A percentile compares a stretch with the other conserved stretches of the same genome.
phyloP scores from a whole-genome alignment of 2,329 filamentous ascomycete species.

The Trichoderma citrinoviride region DNA sequence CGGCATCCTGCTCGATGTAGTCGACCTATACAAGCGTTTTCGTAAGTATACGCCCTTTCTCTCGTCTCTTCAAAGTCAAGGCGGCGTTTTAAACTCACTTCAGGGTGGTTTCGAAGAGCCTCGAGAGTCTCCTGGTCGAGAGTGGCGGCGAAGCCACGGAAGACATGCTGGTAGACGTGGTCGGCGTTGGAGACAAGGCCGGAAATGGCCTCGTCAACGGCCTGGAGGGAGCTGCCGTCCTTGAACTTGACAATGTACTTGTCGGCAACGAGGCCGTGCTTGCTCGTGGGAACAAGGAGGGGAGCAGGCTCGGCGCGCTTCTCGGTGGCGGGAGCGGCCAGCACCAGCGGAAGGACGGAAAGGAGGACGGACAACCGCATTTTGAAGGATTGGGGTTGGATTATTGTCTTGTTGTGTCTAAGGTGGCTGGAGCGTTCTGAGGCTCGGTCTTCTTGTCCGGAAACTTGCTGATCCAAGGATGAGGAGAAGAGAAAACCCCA shows the following conservation, averaged over 20 bases:
- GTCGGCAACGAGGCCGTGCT: conserved; percentile 26
- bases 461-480: conserved; percentile 16
- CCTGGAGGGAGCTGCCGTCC: conserved; percentile 23
- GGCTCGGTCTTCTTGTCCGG: background rate
- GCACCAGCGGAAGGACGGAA: conserved; percentile 27
- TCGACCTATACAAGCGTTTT: conserved; percentile 28
- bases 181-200: conserved; percentile 27
- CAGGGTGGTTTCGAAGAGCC: conserved; percentile 27
- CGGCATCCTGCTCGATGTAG: conserved; percentile 39
- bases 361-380: conserved; percentile 30
- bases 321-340: conserved; percentile 25
- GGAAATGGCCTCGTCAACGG: conserved; percentile 23
- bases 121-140: conserved; percentile 27
- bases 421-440: background rate
- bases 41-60: background rate
- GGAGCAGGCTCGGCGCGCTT: conserved; percentile 31
- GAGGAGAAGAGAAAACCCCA: background rate
- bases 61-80: background rate
- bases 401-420: background rate
- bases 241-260: conserved; percentile 36
- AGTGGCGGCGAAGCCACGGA: conserved; percentile 30
- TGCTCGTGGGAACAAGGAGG: conserved; percentile 25
- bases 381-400: background rate
- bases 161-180: conserved; percentile 27
- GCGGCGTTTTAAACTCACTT: conserved; percentile 22